These are phyloP conservation scores for Wickerhamiella brachini DNA, from an alignment of 805 yeast genomes.

Conservation along the genomic window DNA sequence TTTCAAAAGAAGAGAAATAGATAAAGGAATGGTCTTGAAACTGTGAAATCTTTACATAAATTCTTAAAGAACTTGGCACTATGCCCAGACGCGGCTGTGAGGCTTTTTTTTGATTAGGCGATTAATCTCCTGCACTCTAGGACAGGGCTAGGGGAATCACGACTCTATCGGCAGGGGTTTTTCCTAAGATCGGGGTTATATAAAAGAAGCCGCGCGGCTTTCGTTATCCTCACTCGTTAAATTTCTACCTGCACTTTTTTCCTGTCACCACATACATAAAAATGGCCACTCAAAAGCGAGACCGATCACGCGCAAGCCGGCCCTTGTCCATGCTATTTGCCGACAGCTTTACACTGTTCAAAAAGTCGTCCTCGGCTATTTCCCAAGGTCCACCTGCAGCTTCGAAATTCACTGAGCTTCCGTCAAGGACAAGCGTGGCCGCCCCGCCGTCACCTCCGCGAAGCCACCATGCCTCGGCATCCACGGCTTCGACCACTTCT, in stretches of 20 bases:
- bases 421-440: not conserved
- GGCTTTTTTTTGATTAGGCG: not conserved
- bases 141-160: not conserved
- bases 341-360: conserved; percentile 11
- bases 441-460: not conserved
- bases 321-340: conserved; percentile 13
- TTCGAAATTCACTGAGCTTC: conserved; percentile 2
- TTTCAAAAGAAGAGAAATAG: too few species aligned
- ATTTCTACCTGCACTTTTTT: too few species aligned
- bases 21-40: too few species aligned
- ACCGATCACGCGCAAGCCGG: conserved; percentile 7
- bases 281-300: not conserved
- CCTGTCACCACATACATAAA: not conserved
- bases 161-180: not conserved
- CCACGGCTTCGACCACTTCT: not conserved
- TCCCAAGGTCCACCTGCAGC: not conserved
- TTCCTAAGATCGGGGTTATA: not conserved
- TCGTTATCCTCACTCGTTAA: too few species aligned
- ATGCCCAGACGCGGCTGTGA: not conserved
- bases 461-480: not conserved
- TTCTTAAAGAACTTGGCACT: not conserved
- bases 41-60: too few species aligned
- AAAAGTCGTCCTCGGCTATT: not conserved
- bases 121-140: not conserved
- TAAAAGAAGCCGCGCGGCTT: not conserved